These are phyloP conservation scores for Pyronema omphalodes DNA, from an alignment of 495 filamentous ascomycete species.

Conservation along the genomic window DNA sequence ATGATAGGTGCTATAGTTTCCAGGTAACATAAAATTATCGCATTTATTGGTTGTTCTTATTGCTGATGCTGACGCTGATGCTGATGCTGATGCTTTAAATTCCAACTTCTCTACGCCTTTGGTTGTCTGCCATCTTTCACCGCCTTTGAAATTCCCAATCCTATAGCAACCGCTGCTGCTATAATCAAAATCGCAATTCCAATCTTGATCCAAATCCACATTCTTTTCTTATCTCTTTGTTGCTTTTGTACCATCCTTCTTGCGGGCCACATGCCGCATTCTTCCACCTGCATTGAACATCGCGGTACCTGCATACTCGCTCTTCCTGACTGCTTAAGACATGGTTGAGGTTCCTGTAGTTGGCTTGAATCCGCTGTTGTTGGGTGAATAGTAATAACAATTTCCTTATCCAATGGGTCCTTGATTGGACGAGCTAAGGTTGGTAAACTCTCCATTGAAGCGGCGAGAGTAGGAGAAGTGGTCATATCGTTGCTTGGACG, in stretches of 20 bases:
- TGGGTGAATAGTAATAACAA: slow-evolving; percentile 20
- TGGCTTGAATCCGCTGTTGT: slow-evolving; percentile 10
- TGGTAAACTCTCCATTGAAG: background rate
- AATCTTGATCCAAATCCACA: slow-evolving; percentile 23
- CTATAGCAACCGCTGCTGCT: slow-evolving; percentile 20
- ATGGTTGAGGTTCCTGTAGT: slow-evolving; percentile 11
- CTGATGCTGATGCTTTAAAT: background rate
- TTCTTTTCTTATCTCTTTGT: slow-evolving; percentile 19
- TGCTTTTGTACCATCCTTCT: slow-evolving; percentile 19
- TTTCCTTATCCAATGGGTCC: slow-evolving; percentile 5
- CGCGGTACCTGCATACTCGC: slow-evolving; percentile 6
- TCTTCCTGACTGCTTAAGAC: slow-evolving; percentile 9
- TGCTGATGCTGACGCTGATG: background rate
- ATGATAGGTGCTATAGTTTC: background rate
- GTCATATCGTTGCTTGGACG: background rate
- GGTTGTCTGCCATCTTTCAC: slow-evolving; percentile 4
- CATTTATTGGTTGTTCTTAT: background rate
- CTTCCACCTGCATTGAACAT: slow-evolving; percentile 5
- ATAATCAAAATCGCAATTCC: slow-evolving; percentile 19
- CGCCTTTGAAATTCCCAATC: slow-evolving; percentile 21
- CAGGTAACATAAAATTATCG: background rate
- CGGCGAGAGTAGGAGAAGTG: background rate
- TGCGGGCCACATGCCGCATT: slow-evolving; percentile 18
- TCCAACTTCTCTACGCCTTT: background rate
- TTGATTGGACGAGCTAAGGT: slow-evolving; percentile 2